These are phyloP conservation scores for Gardenia jasminoides DNA, from an alignment of 257 asterid species.

Conservation along the genomic window DNA sequence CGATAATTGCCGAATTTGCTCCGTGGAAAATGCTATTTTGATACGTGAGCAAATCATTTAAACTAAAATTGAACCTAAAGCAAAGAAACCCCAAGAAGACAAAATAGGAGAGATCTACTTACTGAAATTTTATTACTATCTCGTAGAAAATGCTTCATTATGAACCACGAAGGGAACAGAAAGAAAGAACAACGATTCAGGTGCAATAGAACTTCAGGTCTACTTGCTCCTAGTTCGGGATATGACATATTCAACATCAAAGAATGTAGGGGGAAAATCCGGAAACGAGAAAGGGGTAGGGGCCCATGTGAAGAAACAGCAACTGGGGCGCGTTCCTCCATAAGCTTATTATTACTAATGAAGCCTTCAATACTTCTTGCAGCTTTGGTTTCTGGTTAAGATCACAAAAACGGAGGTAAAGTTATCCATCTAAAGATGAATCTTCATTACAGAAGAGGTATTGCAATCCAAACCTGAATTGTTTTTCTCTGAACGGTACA, in stretches of 20 bases:
- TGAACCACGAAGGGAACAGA: constrained; percentile 1
- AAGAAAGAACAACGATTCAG: not conserved
- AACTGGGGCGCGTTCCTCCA: not conserved
- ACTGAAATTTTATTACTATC: not conserved
- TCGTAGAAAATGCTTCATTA: not conserved
- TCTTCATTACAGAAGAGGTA: not conserved
- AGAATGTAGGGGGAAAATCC: not conserved
- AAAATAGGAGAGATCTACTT: not conserved
- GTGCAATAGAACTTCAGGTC: not conserved
- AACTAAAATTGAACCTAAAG: not conserved
- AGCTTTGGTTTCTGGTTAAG: constrained; percentile 1
- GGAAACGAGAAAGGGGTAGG: not conserved
- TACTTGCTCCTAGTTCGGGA: not conserved
- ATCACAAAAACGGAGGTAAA: not conserved
- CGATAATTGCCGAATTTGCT: not conserved
- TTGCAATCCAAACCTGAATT: not conserved
- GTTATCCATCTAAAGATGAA: not conserved
- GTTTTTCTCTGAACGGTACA: not conserved
- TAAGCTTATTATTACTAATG: not conserved
- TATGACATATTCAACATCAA: constrained; percentile 1
- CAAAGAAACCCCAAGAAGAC: not conserved
- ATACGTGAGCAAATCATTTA: not conserved
- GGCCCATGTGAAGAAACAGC: not conserved
- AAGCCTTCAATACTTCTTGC: not conserved
- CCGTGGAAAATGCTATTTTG: not conserved